Evolutionary conservation across 208 protist species (phyloP).

Genomic region (Acanthamoeba castellanii): DNA sequence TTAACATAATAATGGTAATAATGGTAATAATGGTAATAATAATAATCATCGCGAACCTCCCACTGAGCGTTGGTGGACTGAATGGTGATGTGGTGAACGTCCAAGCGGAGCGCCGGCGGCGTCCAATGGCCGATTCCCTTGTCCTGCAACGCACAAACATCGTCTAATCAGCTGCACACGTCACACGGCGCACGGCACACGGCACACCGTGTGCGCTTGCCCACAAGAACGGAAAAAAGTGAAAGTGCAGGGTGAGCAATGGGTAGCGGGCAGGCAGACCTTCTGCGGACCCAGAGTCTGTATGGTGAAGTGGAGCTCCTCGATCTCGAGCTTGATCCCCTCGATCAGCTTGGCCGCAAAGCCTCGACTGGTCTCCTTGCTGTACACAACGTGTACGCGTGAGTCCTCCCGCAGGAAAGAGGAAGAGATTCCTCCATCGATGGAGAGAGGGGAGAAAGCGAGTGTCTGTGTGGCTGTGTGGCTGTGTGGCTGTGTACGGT

Average conservation of each 20-base stretch:
- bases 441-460: too few species aligned
- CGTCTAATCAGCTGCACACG: too few species aligned
- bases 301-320: conserved; percentile 64
- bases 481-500: too few species aligned
- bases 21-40: too few species aligned
- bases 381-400: neutral
- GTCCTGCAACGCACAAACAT: neutral
- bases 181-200: too few species aligned
- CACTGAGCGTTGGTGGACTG: conserved; percentile 47
- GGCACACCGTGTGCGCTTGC: too few species aligned
- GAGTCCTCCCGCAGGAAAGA: too few species aligned
- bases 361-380: neutral
- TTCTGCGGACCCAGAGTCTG: conserved; percentile 60
- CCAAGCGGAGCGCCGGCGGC: conserved; percentile 34
- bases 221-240: too few species aligned
- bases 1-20: too few species aligned
- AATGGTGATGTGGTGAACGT: conserved; percentile 15
- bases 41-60: neutral
- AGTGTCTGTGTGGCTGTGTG: too few species aligned
- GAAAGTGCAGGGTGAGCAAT: neutral
- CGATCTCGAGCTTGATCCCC: conserved; percentile 28
- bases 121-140: conserved; percentile 2
- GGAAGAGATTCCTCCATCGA: too few species aligned
- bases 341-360: conserved; percentile 44
- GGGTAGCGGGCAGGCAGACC: neutral